These are phyloP conservation scores for Neurospora sublineolata DNA, from an alignment of 495 filamentous ascomycete species.

Conservation along the genomic window DNA sequence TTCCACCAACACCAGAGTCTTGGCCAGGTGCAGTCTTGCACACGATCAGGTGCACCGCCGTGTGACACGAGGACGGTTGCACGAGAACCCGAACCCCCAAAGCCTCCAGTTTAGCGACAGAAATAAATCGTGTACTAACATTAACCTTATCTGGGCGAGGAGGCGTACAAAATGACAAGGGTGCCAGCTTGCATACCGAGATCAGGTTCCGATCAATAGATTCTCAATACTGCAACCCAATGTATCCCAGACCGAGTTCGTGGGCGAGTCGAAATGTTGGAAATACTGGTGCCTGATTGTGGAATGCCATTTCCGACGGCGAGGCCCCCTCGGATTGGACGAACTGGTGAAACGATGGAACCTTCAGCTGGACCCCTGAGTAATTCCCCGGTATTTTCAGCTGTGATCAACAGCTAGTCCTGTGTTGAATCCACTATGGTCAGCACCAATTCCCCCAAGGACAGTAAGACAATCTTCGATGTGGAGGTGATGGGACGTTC, in stretches of 20 bases:
- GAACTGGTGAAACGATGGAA: neutral
- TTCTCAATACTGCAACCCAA: neutral
- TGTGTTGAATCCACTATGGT: neutral
- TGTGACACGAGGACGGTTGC: neutral
- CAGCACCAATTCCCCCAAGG: neutral
- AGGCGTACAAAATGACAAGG: neutral
- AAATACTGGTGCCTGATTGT: neutral
- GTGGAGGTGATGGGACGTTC: neutral
- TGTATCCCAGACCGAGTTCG: neutral
- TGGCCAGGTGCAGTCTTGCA: neutral
- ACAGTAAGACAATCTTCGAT: neutral
- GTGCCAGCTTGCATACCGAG: neutral
- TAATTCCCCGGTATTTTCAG: neutral
- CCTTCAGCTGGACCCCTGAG: neutral
- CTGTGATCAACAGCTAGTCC: neutral
- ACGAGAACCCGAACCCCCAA: neutral
- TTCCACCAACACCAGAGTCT: neutral
- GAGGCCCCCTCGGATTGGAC: neutral
- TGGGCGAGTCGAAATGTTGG: neutral
- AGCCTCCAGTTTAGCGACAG: neutral
- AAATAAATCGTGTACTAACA: neutral
- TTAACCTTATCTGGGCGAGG: neutral
- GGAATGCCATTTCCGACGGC: neutral
- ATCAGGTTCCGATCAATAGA: neutral
- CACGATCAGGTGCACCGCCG: neutral